These are phyloP conservation scores for Tanacetum coccineum DNA, from an alignment of 129 eudicot species.

Conservation along the genomic window DNA sequence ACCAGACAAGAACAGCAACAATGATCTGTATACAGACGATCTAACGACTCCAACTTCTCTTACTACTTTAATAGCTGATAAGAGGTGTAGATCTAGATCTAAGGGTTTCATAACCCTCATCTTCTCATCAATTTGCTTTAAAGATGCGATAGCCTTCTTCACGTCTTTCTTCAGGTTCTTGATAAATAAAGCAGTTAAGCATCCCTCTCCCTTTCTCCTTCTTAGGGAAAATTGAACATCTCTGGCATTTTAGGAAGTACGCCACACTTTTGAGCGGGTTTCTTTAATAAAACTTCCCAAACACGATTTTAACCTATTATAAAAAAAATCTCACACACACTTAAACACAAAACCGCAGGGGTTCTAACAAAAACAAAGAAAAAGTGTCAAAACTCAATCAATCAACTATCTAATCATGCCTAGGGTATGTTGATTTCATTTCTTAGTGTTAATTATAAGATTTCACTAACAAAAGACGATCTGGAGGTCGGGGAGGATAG, in stretches of 20 bases:
- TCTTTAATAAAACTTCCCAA: too few species aligned
- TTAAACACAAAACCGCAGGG: too few species aligned
- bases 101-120: conserved; percentile 16
- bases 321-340: too few species aligned
- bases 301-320: too few species aligned
- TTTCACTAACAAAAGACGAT: too few species aligned
- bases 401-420: too few species aligned
- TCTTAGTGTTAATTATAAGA: too few species aligned
- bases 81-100: conserved; percentile 33
- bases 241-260: conserved; percentile 24
- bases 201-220: conserved; percentile 33
- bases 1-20: conserved; percentile 38
- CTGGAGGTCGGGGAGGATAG: too few species aligned
- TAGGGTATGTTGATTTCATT: too few species aligned
- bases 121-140: conserved; percentile 41
- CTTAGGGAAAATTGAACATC: conserved; percentile 38
- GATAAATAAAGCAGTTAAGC: conserved; percentile 33
- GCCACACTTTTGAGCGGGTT: too few species aligned
- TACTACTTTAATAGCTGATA: conserved; percentile 42
- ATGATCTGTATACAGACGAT: conserved; percentile 32
- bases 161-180: conserved; percentile 41
- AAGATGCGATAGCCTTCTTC: conserved; percentile 29
- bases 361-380: too few species aligned
- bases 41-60: conserved; percentile 46
- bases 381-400: too few species aligned